Evolutionary conservation across 495 filamentous ascomycete genomes (phyloP).

Genomic region (Lasiosphaeria miniovina): DNA sequence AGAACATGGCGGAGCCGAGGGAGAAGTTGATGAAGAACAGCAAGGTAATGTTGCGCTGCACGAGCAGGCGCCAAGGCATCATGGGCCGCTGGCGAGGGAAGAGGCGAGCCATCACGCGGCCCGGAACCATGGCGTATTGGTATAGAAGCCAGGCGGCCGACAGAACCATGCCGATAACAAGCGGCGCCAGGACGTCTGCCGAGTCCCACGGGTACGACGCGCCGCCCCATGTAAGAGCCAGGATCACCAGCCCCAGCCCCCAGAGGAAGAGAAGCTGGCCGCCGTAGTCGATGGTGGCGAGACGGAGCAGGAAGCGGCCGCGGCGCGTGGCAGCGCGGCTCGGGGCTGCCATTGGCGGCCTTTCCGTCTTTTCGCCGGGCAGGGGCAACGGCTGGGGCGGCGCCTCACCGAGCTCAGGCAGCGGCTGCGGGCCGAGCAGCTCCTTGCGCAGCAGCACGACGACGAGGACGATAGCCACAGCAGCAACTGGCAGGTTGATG

Average conservation of each 20-base stretch:
- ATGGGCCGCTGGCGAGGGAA: constrained; percentile 53
- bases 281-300: constrained; percentile 52
- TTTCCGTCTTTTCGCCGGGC: not conserved
- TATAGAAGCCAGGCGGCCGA: constrained; percentile 48
- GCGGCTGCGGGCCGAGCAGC: constrained; percentile 36
- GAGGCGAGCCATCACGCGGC: constrained; percentile 34
- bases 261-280: constrained; percentile 57
- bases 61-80: constrained; percentile 54
- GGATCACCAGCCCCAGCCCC: constrained; percentile 55
- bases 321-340: constrained; percentile 16
- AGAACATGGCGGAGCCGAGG: constrained; percentile 49
- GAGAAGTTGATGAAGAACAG: constrained; percentile 53
- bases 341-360: too few species aligned
- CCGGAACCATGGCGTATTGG: constrained; percentile 55
- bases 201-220: constrained; percentile 51
- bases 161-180: constrained; percentile 49
- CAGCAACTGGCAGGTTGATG: constrained; percentile 51
- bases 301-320: constrained; percentile 26
- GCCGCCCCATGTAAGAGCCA: constrained; percentile 59
- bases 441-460: constrained; percentile 40
- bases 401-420: constrained; percentile 25
- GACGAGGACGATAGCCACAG: constrained; percentile 36
- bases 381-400: not conserved
- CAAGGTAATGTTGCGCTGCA: constrained; percentile 48
- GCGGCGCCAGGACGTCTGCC: constrained; percentile 48